phyloP scores from a whole-genome alignment of 2,329 filamentous ascomycete species.

The Fulvia fulva region DNA sequence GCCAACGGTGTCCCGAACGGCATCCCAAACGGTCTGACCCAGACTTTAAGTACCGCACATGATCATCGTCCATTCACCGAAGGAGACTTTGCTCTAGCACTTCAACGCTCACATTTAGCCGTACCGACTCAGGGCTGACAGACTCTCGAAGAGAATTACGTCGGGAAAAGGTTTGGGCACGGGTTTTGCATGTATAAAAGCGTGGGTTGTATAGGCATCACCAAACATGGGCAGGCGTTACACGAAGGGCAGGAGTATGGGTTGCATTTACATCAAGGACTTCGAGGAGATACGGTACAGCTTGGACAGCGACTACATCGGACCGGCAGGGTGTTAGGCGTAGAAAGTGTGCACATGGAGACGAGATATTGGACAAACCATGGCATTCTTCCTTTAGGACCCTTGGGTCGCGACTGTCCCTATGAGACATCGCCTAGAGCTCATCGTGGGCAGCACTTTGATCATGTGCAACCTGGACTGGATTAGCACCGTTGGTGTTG shows the following conservation, averaged over 20 bases:
- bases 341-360: neutral
- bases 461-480: neutral
- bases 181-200: neutral
- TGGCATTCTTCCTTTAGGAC: neutral
- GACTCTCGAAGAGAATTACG: neutral
- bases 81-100: constrained; percentile 43
- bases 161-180: neutral
- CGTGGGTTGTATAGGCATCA: neutral
- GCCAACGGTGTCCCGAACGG: constrained; percentile 8
- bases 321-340: neutral
- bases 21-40: constrained; percentile 19
- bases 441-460: neutral
- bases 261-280: neutral
- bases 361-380: neutral
- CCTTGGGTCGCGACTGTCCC: neutral
- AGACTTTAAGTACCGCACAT: constrained; percentile 26
- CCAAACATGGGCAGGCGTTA: neutral
- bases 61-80: constrained; percentile 41
- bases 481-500: too few species aligned
- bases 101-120: constrained; percentile 39
- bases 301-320: neutral
- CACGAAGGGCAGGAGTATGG: neutral
- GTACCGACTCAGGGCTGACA: constrained; percentile 20
- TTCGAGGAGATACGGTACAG: neutral
- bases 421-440: neutral